Evolutionary conservation across 2,329 filamentous ascomycete species (phyloP).

Genomic region (Zymoseptoria pseudotritici): DNA sequence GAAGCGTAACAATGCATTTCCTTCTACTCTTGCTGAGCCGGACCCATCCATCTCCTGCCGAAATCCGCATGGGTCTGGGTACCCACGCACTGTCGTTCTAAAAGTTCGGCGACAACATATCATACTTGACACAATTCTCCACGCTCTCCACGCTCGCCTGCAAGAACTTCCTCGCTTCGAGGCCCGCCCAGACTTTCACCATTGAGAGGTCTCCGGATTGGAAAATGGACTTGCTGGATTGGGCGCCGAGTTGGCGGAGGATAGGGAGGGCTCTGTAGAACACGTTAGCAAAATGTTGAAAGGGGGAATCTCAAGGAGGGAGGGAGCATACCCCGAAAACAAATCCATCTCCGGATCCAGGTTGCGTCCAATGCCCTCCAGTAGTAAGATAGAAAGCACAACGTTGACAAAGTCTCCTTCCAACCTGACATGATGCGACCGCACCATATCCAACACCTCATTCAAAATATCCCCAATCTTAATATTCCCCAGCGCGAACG

Average conservation of each 20-base stretch:
- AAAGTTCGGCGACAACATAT: constrained; percentile 80
- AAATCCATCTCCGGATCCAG: constrained; percentile 83
- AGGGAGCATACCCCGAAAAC: constrained; percentile 55
- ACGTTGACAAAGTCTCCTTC: constrained; percentile 99
- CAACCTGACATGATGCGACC: constrained; percentile 81
- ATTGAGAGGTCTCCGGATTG: constrained; percentile 52
- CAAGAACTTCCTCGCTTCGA: constrained; percentile 82
- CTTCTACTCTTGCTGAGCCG: too few relatives aligned
- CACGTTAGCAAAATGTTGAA: constrained; percentile 6
- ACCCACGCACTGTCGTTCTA: constrained; percentile 30
- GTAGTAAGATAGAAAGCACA: constrained; percentile 83
- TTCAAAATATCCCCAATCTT: constrained; percentile 94
- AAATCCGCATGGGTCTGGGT: too few relatives aligned
- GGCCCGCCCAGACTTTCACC: constrained; percentile 82
- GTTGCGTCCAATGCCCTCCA: constrained; percentile 87
- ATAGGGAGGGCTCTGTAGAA: constrained; percentile 74
- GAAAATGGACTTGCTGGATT: constrained; percentile 55
- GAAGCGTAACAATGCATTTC: too few relatives aligned
- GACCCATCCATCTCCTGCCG: too few relatives aligned
- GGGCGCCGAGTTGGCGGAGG: constrained; percentile 73
- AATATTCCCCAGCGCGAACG: constrained; percentile 85
- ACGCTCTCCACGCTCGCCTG: constrained; percentile 86
- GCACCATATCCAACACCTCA: constrained; percentile 84
- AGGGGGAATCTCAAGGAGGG: too few relatives aligned
- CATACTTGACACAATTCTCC: constrained; percentile 84